Conservation (phyloP, 2,329 filamentous ascomycete species). For the Pseudogymnoascus sp. region DNA sequence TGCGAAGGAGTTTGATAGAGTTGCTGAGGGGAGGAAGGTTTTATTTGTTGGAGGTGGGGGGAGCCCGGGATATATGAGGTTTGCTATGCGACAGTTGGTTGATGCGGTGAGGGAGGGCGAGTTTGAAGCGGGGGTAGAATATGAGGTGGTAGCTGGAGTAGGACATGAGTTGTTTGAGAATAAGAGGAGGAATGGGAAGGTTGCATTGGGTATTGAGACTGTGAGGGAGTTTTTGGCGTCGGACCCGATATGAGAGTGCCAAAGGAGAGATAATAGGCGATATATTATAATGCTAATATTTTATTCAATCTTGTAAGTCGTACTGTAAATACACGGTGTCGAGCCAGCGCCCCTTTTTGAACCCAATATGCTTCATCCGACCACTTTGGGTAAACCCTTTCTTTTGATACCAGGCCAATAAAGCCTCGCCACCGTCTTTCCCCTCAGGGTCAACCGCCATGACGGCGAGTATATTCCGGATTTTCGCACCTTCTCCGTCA, state of each 20-base stretch:
- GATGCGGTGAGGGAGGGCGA: background rate
- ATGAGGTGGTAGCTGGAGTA: background rate
- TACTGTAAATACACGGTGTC: too few relatives aligned
- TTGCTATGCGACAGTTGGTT: background rate
- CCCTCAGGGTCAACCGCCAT: too few relatives aligned
- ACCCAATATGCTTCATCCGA: too few relatives aligned
- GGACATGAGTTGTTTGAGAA: slow-evolving; percentile 3
- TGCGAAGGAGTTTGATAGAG: background rate
- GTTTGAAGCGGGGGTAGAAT: background rate
- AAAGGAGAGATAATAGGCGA: background rate
- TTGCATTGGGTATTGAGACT: background rate
- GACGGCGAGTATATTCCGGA: too few relatives aligned
- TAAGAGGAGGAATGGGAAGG: background rate
- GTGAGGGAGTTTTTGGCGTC: background rate
- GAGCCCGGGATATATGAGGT: background rate
- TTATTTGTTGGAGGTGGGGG: background rate
- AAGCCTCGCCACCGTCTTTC: too few relatives aligned
- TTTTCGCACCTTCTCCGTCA: too few relatives aligned
- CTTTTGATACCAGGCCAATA: too few relatives aligned
- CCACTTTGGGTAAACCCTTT: too few relatives aligned
- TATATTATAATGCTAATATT: slow-evolving; percentile 41
- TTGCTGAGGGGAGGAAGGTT: background rate
- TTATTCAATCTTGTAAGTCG: slow-evolving; percentile 36
- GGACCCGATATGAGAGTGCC: background rate
- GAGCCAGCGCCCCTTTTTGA: too few relatives aligned